phyloP scores from a whole-genome alignment of 2,329 filamentous ascomycete genomes.

The Neoscytalidium dimidiatum region DNA sequence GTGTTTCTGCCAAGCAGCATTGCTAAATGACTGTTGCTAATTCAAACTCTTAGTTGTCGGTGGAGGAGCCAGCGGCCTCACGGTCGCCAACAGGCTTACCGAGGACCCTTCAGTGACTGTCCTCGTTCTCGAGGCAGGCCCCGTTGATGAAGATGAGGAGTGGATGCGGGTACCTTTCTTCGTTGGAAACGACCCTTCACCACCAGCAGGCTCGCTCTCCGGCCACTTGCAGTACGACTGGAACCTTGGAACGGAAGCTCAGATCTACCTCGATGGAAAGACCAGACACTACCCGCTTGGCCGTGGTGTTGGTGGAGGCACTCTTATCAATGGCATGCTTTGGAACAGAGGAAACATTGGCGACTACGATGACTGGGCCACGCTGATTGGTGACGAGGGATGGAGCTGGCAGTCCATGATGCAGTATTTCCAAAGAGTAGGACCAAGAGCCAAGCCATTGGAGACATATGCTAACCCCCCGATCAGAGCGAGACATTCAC shows the following conservation, averaged over 20 bases:
- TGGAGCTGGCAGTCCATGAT: slow-evolving; percentile 35
- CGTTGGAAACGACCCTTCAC: slow-evolving; percentile 20
- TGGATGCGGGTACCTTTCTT: slow-evolving; percentile 16
- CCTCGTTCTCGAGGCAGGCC: slow-evolving; percentile 32
- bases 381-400: slow-evolving; percentile 13
- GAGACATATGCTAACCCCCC: not conserved
- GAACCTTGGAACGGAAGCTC: slow-evolving; percentile 32
- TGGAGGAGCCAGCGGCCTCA: slow-evolving; percentile 18
- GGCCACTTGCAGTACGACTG: slow-evolving; percentile 36
- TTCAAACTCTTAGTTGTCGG: slow-evolving; percentile 2
- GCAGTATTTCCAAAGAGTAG: slow-evolving; percentile 34
- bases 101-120: slow-evolving; percentile 33
- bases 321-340: slow-evolving; percentile 23
- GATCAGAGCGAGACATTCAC: slow-evolving; percentile 29
- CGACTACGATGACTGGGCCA: slow-evolving; percentile 23
- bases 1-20: not conserved
- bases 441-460: not conserved
- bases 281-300: slow-evolving; percentile 20
- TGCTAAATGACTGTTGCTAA: not conserved
- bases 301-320: slow-evolving; percentile 23
- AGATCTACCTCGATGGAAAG: slow-evolving; percentile 21
- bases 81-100: slow-evolving; percentile 31
- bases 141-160: slow-evolving; percentile 28
- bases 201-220: slow-evolving; percentile 30
- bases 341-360: slow-evolving; percentile 16